These are phyloP conservation scores for Lentinula detonsa DNA, from an alignment of 768 basidiomycete species.

Conservation along the genomic window DNA sequence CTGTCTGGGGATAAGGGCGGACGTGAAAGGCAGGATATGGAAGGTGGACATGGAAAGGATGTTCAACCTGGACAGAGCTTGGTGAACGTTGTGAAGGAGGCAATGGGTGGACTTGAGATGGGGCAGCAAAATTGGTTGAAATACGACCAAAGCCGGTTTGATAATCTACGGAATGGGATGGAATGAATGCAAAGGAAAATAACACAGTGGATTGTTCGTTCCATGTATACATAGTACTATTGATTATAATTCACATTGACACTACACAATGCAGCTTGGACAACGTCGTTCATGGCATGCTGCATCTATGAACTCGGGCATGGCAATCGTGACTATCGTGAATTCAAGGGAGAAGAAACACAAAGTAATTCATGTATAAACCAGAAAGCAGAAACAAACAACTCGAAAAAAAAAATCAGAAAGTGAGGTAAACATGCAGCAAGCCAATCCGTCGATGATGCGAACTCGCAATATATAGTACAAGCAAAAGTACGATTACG, in stretches of 20 bases:
- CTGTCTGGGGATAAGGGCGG: constrained; percentile 79
- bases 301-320: no score
- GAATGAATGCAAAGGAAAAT: constrained; percentile 3
- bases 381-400: neutral
- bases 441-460: neutral
- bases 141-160: constrained; percentile 73
- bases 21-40: constrained; percentile 61
- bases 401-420: neutral
- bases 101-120: constrained; percentile 69
- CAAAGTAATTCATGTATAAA: neutral
- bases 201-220: no score
- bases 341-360: neutral
- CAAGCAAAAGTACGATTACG: no score
- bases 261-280: no score
- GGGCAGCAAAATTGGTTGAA: constrained; percentile 72
- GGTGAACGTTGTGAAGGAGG: constrained; percentile 66
- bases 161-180: constrained; percentile 76
- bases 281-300: no score
- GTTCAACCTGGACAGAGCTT: constrained; percentile 65
- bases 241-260: no score
- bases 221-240: no score
- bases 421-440: neutral
- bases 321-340: neutral
- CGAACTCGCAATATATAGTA: neutral
- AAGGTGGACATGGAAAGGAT: constrained; percentile 69